Conservation (phyloP, 371 early-diverging fungal species). For the Lichtheimia ornata region DNA sequence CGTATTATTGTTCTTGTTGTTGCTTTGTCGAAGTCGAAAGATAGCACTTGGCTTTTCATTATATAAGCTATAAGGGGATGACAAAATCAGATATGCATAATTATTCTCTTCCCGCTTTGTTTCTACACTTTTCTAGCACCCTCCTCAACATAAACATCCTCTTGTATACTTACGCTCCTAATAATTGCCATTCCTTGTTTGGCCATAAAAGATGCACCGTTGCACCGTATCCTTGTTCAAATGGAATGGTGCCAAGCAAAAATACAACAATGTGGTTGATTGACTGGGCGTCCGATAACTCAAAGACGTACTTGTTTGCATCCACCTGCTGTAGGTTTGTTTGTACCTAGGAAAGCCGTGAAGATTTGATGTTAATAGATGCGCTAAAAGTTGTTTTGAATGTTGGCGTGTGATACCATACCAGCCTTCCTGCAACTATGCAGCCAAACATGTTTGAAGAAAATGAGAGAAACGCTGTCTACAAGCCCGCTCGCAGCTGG, state of each 20-base stretch:
- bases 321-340: constrained; percentile 89
- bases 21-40: constrained; percentile 51
- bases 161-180: constrained; percentile 65
- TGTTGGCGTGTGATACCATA: constrained; percentile 24
- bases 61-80: constrained; percentile 52
- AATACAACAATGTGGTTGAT: constrained; percentile 95
- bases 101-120: too few relatives aligned
- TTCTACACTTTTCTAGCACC: too few relatives aligned
- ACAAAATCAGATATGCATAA: too few relatives aligned
- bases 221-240: constrained; percentile 82
- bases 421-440: constrained; percentile 84
- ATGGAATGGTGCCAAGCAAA: constrained; percentile 80
- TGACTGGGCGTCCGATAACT: constrained; percentile 74
- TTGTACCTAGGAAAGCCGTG: constrained; percentile 67
- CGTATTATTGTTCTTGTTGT: constrained; percentile 14
- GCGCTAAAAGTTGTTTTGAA: neutral
- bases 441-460: constrained; percentile 78
- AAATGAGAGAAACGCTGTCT: neutral
- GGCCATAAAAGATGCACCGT: constrained; percentile 92
- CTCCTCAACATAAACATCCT: too few relatives aligned
- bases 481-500: too few relatives aligned
- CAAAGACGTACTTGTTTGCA: constrained; percentile 79
- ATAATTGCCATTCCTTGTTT: constrained; percentile 81
- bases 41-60: constrained; percentile 92
- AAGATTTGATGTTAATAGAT: neutral